These are phyloP conservation scores for Starmera caribaea DNA, from an alignment of 805 yeast species.

Conservation along the genomic window DNA sequence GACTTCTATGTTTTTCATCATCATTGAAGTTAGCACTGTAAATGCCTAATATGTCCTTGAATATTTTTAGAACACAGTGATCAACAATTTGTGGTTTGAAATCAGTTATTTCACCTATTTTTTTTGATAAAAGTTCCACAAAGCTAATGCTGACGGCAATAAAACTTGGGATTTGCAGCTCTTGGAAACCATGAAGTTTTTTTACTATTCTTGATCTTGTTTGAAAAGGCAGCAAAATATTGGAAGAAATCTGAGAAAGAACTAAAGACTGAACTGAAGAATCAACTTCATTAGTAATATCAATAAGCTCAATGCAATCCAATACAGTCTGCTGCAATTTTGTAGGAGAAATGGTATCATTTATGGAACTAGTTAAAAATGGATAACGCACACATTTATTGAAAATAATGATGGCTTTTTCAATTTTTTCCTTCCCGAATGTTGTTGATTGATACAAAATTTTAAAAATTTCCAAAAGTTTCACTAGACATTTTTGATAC, in stretches of 20 bases:
- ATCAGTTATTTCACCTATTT: conserved; percentile 23
- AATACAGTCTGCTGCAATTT: conserved; percentile 54
- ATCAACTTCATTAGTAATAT: conserved; percentile 20
- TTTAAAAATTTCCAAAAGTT: conserved; percentile 44
- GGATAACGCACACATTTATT: conserved; percentile 67
- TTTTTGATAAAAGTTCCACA: conserved; percentile 28
- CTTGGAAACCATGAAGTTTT: conserved; percentile 34
- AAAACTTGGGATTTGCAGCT: conserved; percentile 48
- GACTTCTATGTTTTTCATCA: conserved; percentile 14
- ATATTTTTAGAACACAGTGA: conserved; percentile 33
- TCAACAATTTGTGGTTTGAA: conserved; percentile 31
- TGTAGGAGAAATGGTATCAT: conserved; percentile 50
- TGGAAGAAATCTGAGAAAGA: conserved; percentile 43
- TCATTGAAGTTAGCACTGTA: conserved; percentile 30
- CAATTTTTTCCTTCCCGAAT: conserved; percentile 27
- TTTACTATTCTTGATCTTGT: conserved; percentile 46
- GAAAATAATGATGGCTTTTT: conserved; percentile 45
- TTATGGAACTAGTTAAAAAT: conserved; percentile 45
- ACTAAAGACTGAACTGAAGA: conserved; percentile 30
- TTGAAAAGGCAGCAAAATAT: conserved; percentile 51
- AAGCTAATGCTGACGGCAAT: conserved; percentile 46
- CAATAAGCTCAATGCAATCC: conserved; percentile 30
- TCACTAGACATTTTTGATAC: conserved; percentile 54
- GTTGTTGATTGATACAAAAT: conserved; percentile 30
- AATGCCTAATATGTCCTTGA: conserved; percentile 43